These are phyloP conservation scores for Discostella stelligeroides DNA, from an alignment of 108 stramenopile genomes.

Conservation along the genomic window DNA sequence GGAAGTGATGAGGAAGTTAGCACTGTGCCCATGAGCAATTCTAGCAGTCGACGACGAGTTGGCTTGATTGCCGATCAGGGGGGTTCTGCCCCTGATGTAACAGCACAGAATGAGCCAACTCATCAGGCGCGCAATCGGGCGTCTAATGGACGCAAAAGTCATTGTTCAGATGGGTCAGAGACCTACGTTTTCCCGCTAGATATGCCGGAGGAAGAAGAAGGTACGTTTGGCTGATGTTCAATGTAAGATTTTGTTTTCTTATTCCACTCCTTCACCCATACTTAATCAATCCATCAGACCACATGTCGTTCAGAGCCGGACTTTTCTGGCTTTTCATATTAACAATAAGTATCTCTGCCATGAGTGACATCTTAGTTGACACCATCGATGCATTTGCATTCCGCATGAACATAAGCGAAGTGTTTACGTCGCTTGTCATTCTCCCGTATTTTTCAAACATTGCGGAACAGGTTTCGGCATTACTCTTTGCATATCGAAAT, in stretches of 20 bases:
- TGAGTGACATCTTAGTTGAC: constrained; percentile 93
- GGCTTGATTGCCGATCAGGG: constrained; percentile 5
- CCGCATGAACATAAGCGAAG: constrained; percentile 75
- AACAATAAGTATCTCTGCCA: constrained; percentile 84
- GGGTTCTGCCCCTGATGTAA: not conserved
- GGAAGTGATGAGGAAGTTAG: constrained; percentile 4
- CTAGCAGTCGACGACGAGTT: constrained; percentile 10
- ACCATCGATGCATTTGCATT: constrained; percentile 95
- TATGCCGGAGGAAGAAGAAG: constrained; percentile 17
- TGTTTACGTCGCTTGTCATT: constrained; percentile 94
- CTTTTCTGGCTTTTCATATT: constrained; percentile 90
- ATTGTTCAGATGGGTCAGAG: constrained; percentile 47
- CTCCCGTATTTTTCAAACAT: constrained; percentile 98
- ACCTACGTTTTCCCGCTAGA: too few relatives aligned
- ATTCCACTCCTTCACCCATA: not conserved
- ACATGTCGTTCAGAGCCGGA: constrained; percentile 81
- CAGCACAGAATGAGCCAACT: not conserved
- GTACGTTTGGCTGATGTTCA: constrained; percentile 13
- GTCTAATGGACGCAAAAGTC: constrained; percentile 38
- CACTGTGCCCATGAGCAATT: constrained; percentile 13
- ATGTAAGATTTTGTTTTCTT: not conserved
- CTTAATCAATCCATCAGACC: constrained; percentile 9
- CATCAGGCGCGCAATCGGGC: not conserved
- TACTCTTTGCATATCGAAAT: constrained; percentile 92
- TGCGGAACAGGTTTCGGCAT: constrained; percentile 95